Conservation (phyloP, 352 stramenopile genomes). For the Phytophthora pseudosyringae region DNA sequence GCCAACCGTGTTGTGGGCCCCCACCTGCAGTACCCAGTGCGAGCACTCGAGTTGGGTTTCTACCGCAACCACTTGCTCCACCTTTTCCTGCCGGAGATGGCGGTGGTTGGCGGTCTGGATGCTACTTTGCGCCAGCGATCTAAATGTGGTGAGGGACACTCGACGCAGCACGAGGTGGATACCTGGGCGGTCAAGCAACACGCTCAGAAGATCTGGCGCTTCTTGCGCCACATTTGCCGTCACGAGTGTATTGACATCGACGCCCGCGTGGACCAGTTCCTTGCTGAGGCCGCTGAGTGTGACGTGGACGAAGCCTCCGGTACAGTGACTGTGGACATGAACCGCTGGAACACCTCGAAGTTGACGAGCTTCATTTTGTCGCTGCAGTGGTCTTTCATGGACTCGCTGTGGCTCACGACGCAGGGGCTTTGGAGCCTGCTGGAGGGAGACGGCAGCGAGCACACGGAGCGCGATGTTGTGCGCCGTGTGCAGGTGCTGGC, state of each 20-base stretch:
- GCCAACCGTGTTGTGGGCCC: slow-evolving; percentile 51
- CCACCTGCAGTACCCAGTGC: slow-evolving; percentile 63
- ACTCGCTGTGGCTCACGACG: slow-evolving; percentile 72
- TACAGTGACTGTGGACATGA: slow-evolving; percentile 43
- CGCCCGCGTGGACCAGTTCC: slow-evolving; percentile 42
- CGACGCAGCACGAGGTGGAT: slow-evolving; percentile 21
- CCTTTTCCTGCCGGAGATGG: slow-evolving; percentile 81
- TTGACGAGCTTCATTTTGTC: slow-evolving; percentile 67
- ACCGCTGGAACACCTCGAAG: slow-evolving; percentile 45
- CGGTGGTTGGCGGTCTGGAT: slow-evolving; percentile 66
- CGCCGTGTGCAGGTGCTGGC: slow-evolving; percentile 60
- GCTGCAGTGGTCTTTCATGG: slow-evolving; percentile 79
- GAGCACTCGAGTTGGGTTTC: slow-evolving; percentile 78
- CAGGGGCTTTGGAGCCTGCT: slow-evolving; percentile 56
- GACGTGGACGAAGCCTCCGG: slow-evolving; percentile 17
- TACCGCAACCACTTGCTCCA: slow-evolving; percentile 89
- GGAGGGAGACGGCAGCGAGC: slow-evolving; percentile 9
- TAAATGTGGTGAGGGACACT: slow-evolving; percentile 13
- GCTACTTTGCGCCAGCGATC: slow-evolving; percentile 34
- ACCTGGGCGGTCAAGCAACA: slow-evolving; percentile 45
- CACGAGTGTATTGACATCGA: slow-evolving; percentile 57
- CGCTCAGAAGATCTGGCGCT: slow-evolving; percentile 62
- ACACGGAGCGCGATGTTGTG: slow-evolving; percentile 58
- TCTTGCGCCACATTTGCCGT: slow-evolving; percentile 72
- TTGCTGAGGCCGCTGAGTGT: slow-evolving; percentile 36